phyloP scores from a whole-genome alignment of 805 yeast genomes.

The Cyberlindnera subsufficiens region DNA sequence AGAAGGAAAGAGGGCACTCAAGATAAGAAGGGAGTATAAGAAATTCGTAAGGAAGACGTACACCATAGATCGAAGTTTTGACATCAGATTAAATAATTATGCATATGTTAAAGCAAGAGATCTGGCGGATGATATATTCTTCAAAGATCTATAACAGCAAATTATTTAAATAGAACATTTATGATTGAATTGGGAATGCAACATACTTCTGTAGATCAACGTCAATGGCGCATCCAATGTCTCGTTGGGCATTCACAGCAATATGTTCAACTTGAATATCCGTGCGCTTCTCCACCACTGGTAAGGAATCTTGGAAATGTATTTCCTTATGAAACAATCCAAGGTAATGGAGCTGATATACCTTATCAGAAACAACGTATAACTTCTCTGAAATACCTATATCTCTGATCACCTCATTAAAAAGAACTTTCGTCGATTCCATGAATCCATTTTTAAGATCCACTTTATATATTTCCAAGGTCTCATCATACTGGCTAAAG shows the following conservation, averaged over 20 bases:
- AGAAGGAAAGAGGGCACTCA: not conserved
- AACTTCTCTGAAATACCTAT: constrained; percentile 9
- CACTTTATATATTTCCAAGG: constrained; percentile 13
- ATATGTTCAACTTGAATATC: constrained; percentile 13
- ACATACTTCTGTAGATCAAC: constrained; percentile 24
- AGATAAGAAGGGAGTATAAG: constrained; percentile 18
- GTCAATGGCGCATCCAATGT: constrained; percentile 34
- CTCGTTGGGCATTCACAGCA: constrained; percentile 23
- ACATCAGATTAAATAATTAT: constrained; percentile 13
- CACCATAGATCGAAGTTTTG: constrained; percentile 13
- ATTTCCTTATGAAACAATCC: not conserved
- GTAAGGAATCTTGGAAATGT: constrained; percentile 15
- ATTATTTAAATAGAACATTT: not conserved
- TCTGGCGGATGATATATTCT: constrained; percentile 4
- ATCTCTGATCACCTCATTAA: constrained; percentile 7
- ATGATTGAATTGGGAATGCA: constrained; percentile 2
- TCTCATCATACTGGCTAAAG: constrained; percentile 4
- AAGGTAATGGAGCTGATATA: not conserved
- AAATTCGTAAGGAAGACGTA: constrained; percentile 19
- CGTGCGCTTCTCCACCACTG: not conserved
- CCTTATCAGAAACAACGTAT: constrained; percentile 1
- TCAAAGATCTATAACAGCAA: not conserved
- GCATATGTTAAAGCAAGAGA: constrained; percentile 11
- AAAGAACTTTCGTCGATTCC: not conserved
- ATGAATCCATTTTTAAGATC: not conserved